phyloP scores from a whole-genome alignment of 805 yeast genomes.

The Kuraishia molischiana region DNA sequence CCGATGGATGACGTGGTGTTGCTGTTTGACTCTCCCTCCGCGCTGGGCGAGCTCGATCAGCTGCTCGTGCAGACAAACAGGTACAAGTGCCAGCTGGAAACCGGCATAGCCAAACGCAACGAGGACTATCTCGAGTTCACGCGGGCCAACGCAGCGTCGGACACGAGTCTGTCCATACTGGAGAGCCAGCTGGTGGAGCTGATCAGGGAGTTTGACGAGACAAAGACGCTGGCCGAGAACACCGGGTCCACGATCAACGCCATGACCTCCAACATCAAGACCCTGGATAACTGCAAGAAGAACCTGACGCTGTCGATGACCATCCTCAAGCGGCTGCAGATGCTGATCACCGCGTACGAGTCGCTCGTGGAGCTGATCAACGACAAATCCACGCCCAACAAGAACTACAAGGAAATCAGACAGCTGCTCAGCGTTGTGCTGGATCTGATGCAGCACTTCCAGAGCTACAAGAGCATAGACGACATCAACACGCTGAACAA shows the following conservation, averaged over 20 bases:
- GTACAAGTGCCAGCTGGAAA: constrained; percentile 40
- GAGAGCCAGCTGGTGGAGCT: constrained; percentile 27
- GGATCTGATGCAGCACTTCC: constrained; percentile 64
- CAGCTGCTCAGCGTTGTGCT: constrained; percentile 60
- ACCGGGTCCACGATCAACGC: constrained; percentile 55
- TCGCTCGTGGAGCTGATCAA: constrained; percentile 39
- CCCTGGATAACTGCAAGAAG: constrained; percentile 72
- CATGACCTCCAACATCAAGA: constrained; percentile 72
- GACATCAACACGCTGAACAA: constrained; percentile 63
- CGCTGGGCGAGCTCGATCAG: constrained; percentile 39
- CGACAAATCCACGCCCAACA: constrained; percentile 13
- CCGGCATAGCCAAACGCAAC: constrained; percentile 30
- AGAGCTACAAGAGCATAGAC: constrained; percentile 73
- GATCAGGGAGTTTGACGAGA: constrained; percentile 32
- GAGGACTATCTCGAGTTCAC: constrained; percentile 19
- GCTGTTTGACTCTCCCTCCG: constrained; percentile 40
- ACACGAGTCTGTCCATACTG: constrained; percentile 14
- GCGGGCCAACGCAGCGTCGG: constrained; percentile 10
- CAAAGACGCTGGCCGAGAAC: constrained; percentile 35
- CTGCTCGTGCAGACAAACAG: constrained; percentile 37
- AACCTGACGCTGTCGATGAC: constrained; percentile 83
- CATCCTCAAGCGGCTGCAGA: constrained; percentile 75
- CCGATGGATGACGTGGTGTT: constrained; percentile 42
- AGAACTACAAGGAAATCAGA: constrained; percentile 41
- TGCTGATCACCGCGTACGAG: constrained; percentile 69